Evolutionary conservation across 169 alveolate genomes (phyloP), one percentile per base, ranked within the genome.

Genomic region (Cyclospora cayetanensis): DNA sequence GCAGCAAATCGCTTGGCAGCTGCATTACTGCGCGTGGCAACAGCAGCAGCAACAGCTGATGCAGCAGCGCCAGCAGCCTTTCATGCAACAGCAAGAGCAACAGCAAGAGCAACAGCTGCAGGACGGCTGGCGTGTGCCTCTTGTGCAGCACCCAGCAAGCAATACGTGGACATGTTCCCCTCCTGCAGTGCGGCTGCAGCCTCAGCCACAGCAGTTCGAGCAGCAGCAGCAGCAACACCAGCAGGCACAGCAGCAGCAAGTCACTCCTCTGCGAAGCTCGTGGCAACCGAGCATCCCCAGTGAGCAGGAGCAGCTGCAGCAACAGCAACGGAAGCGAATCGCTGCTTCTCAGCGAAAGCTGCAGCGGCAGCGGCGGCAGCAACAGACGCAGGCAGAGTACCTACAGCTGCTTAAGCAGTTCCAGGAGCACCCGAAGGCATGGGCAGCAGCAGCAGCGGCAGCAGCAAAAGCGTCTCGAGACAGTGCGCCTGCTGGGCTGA

Each of bases 11-110:
- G 53, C 83, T 35, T 72, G 83, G 83, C 25, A 34, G n/a, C 66
- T 42, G 86, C 86, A 76, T 25, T 39, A 42, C 66, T 53, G 83
- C 34, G 41, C 41, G 46, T 72, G 83, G 83, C 83, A 72, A 34
- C 41, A 72, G 37, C 83, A 72, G 83, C 37, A 18, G 83, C 83
- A 72, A 53, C 83, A 72, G 83, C 83, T n/a, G n/a, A n/a, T n/a
- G n/a, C n/a, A n/a, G n/a, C n/a, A n/a, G n/a, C n/a, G n/a, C n/a
- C n/a, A n/a, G n/a, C n/a, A n/a, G n/a, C n/a, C n/a, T n/a, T n/a
- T n/a, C n/a, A n/a, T n/a, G n/a, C n/a, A n/a, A n/a, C n/a, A n/a
- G n/a, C n/a, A n/a, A n/a, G n/a, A 39, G 15, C 83, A 72, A 12
- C 83, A 72, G 31, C 41, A 46, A 53, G 60, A 72, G 83, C 83